Evolutionary conservation across 371 early-diverging fungal genomes (phyloP).

Genomic region (Racocetra persica): DNA sequence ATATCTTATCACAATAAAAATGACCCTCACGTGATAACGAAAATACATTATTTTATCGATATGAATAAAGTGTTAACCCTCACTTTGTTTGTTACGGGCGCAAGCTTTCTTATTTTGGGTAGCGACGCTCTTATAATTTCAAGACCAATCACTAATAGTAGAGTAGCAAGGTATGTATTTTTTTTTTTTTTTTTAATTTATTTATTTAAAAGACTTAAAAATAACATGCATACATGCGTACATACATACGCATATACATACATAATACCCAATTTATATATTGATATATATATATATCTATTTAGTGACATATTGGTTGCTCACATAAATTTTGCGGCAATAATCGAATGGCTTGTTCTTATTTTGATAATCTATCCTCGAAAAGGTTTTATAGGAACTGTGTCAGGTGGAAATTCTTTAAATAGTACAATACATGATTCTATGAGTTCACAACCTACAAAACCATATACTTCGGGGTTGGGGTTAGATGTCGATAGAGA

Average conservation of each 20-base stretch:
- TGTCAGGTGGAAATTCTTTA: background rate
- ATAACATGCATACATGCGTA: too few relatives aligned
- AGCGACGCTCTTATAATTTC: slow-evolving; percentile 53
- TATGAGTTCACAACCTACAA: background rate
- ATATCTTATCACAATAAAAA: slow-evolving; percentile 51
- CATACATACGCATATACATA: background rate
- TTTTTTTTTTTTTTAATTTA: background rate
- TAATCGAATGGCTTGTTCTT: slow-evolving; percentile 23
- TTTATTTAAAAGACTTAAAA: background rate
- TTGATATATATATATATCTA: background rate
- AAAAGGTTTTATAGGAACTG: slow-evolving; percentile 35
- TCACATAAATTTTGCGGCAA: slow-evolving; percentile 11
- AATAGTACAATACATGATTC: background rate
- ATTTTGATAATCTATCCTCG: slow-evolving; percentile 37
- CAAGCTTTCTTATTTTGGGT: slow-evolving; percentile 52
- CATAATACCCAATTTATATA: background rate
- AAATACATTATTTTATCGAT: slow-evolving; percentile 60
- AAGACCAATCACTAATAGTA: slow-evolving; percentile 10
- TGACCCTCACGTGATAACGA: slow-evolving; percentile 52
- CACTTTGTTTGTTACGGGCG: slow-evolving; percentile 49
- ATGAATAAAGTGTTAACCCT: slow-evolving; percentile 54
- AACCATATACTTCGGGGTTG: background rate
- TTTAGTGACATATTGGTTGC: slow-evolving; percentile 29
- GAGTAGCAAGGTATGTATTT: slow-evolving; percentile 1
- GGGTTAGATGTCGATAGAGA: background rate